Evolutionary conservation across 306 rosid genomes (phyloP).

Genomic region (Carpinus viminea): DNA sequence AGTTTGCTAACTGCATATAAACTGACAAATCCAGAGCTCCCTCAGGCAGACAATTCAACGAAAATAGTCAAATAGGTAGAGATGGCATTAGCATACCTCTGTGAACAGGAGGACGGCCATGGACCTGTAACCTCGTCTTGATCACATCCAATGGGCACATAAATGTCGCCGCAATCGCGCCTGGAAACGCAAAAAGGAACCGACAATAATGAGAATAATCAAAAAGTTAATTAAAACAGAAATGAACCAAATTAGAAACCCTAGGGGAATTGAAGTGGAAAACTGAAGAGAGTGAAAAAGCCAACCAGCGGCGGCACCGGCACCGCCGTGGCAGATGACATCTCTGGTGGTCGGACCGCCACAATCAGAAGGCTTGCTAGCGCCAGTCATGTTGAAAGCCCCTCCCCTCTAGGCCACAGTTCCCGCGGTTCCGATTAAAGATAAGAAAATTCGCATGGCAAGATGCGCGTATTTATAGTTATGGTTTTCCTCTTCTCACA

Average conservation of each 20-base stretch:
- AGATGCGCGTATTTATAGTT: not conserved
- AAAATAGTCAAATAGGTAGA: not conserved
- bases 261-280: conserved; percentile 27
- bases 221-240: not conserved
- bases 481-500: not conserved
- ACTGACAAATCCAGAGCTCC: not conserved
- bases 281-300: conserved; percentile 5
- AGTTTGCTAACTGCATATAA: not conserved
- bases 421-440: conserved; percentile 1
- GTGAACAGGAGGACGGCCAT: conserved; percentile 76
- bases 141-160: conserved; percentile 97
- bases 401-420: not conserved
- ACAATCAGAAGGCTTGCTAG: conserved; percentile 37
- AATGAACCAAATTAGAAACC: conserved; percentile 21
- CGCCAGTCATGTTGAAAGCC: conserved; percentile 53
- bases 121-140: conserved; percentile 97
- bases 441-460: conserved; percentile 22
- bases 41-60: not conserved
- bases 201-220: conserved; percentile 1
- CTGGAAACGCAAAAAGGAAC: conserved; percentile 43
- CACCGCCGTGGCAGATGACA: conserved; percentile 62
- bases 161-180: conserved; percentile 91
- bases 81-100: conserved; percentile 51
- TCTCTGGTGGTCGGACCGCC: conserved; percentile 37
- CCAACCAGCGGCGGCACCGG: conserved; percentile 94